phyloP scores from a whole-genome alignment of 148 eudicot species.

The Suaeda aralocaspica region DNA sequence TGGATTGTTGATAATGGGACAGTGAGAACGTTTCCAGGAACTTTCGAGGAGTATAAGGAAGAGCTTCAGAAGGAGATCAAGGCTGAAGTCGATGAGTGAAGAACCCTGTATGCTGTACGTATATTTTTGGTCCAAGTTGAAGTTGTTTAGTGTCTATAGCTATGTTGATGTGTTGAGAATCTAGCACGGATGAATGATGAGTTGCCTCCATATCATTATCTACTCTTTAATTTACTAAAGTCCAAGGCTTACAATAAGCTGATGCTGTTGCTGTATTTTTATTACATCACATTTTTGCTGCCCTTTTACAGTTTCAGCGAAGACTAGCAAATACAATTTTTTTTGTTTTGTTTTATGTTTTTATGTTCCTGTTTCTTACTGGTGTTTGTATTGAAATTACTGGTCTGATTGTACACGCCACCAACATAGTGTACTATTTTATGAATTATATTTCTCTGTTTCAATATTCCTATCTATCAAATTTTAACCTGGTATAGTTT shows the following conservation, averaged over 20 bases:
- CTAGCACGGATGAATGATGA: neutral
- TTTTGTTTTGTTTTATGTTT: neutral
- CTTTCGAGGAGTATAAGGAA: conserved; percentile 62
- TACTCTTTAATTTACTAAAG: no score
- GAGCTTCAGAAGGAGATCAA: conserved; percentile 54
- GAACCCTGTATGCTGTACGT: neutral
- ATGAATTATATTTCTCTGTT: no score
- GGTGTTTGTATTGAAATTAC: neutral
- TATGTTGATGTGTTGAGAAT: neutral
- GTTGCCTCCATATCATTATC: neutral
- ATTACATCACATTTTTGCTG: neutral
- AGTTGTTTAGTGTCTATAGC: neutral
- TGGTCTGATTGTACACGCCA: no score
- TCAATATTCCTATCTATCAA: no score
- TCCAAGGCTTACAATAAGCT: neutral
- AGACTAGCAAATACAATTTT: neutral
- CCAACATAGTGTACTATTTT: no score
- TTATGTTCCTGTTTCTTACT: neutral
- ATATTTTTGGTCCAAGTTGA: no score
- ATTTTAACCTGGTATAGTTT: no score
- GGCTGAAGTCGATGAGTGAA: conserved; percentile 61
- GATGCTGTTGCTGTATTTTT: neutral
- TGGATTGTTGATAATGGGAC: conserved; percentile 67
- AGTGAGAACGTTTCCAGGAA: conserved; percentile 37
- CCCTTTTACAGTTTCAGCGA: neutral